phyloP scores from a whole-genome alignment of 2,329 filamentous ascomycete species.

The Penicillium thymicola region DNA sequence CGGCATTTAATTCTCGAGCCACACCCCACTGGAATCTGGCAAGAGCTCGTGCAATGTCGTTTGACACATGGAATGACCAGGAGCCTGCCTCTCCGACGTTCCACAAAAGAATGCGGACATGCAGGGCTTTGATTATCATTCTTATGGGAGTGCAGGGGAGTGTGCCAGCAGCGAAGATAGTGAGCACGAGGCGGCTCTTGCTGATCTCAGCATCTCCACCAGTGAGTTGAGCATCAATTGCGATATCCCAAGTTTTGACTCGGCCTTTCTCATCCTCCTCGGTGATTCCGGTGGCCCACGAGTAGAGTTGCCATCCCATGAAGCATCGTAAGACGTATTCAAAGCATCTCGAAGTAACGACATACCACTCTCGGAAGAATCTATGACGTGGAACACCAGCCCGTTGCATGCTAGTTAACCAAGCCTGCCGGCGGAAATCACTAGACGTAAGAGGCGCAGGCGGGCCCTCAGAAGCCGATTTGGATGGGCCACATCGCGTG shows the following conservation, averaged over 20 bases:
- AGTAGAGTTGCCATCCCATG: conserved; percentile 73
- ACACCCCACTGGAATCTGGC: conserved; percentile 78
- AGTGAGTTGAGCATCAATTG: conserved; percentile 85
- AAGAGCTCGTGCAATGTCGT: conserved; percentile 68
- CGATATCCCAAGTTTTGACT: conserved; percentile 89
- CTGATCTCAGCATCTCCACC: conserved; percentile 88
- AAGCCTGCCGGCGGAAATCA: conserved; percentile 80
- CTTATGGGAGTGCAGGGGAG: conserved; percentile 77
- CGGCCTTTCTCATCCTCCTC: conserved; percentile 82
- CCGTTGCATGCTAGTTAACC: conserved; percentile 88
- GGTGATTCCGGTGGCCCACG: conserved; percentile 73
- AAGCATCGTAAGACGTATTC: conserved; percentile 78
- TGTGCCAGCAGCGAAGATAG: conserved; percentile 82
- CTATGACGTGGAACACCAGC: conserved; percentile 88
- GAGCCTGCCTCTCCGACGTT: conserved; percentile 66
- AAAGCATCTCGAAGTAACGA: conserved; percentile 72
- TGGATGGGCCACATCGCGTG: conserved; percentile 47
- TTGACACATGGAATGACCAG: conserved; percentile 61
- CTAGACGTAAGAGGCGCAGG: conserved; percentile 67
- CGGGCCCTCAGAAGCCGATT: conserved; percentile 25
- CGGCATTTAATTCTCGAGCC: conserved; percentile 60
- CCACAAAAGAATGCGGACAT: conserved; percentile 87
- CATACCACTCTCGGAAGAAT: conserved; percentile 79
- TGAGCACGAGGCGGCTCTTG: conserved; percentile 79
- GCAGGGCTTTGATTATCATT: conserved; percentile 87